Conservation (phyloP, 768 basidiomycete genomes). For the Phaeotremella skinneri region DNA sequence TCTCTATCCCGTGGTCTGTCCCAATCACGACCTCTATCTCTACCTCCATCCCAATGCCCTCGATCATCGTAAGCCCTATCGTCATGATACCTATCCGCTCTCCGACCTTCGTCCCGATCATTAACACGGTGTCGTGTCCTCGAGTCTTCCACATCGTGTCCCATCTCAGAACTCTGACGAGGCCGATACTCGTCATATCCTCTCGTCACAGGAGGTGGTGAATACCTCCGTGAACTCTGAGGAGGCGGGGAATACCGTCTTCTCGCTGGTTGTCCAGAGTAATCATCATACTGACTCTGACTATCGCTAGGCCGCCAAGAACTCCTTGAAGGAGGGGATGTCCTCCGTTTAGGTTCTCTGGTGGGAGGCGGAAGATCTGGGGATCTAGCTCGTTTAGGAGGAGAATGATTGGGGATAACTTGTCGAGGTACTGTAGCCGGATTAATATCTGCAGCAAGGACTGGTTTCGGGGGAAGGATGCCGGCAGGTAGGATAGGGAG, state of each 20-base stretch:
- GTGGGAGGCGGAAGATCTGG: neutral
- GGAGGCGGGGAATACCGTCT: neutral
- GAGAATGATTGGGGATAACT: neutral
- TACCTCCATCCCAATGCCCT: neutral
- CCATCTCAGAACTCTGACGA: neutral
- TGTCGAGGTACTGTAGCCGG: neutral
- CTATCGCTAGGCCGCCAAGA: neutral
- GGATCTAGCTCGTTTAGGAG: neutral
- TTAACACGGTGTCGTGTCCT: neutral
- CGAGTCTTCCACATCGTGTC: neutral
- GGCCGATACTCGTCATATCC: neutral
- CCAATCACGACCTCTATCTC: neutral
- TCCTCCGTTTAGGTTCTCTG: neutral
- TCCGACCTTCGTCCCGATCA: neutral
- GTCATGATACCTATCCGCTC: neutral
- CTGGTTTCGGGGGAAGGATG: neutral
- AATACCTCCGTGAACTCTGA: neutral
- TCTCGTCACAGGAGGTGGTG: neutral
- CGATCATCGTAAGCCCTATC: neutral
- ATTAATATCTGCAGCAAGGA: neutral
- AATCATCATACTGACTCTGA: neutral
- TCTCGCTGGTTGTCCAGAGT: neutral
- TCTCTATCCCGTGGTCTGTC: neutral
- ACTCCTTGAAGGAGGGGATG: neutral
- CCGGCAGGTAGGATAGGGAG: too few relatives aligned